Conservation (phyloP, 768 basidiomycete species). For the Tulasnella sp. region DNA sequence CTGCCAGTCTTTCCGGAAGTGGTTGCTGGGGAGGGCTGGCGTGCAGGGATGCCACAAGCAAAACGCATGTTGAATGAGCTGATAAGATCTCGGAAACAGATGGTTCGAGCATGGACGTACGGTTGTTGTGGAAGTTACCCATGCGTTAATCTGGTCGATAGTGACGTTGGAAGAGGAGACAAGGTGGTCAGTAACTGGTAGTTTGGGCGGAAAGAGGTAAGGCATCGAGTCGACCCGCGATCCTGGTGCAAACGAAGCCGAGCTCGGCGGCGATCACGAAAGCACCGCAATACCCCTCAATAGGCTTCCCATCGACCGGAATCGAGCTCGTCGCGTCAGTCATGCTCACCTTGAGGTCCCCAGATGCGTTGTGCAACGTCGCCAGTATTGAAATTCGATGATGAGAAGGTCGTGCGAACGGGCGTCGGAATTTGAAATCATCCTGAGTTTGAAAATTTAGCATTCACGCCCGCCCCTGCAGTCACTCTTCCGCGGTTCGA, state of each 20-base stretch:
- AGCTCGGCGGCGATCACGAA: neutral
- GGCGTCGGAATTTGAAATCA: too few species aligned
- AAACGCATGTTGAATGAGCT: neutral
- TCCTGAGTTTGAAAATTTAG: too few species aligned
- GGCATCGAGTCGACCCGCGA: constrained; percentile 6
- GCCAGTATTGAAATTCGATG: constrained; percentile 1
- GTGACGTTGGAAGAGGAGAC: neutral
- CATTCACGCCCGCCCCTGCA: too few species aligned
- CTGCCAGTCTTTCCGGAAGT: constrained; percentile 99
- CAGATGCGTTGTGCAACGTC: neutral
- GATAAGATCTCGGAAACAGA: neutral
- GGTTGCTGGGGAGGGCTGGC: constrained; percentile 74
- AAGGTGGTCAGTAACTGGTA: constrained; percentile 1
- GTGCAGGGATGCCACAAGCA: neutral
- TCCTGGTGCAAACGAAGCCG: neutral
- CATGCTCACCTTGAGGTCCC: constrained; percentile 14
- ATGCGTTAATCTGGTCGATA: constrained; percentile 1
- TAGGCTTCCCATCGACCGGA: too few species aligned
- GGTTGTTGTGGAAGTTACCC: constrained; percentile 15
- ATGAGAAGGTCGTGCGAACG: constrained; percentile 4
- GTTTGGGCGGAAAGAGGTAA: neutral
- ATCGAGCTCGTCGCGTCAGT: too few species aligned
- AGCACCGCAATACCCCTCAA: neutral
- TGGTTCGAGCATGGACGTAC: constrained; percentile 1
- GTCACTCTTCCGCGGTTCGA: too few species aligned